Conservation (phyloP, 306 rosid species). For the Pyrus betulifolia region DNA sequence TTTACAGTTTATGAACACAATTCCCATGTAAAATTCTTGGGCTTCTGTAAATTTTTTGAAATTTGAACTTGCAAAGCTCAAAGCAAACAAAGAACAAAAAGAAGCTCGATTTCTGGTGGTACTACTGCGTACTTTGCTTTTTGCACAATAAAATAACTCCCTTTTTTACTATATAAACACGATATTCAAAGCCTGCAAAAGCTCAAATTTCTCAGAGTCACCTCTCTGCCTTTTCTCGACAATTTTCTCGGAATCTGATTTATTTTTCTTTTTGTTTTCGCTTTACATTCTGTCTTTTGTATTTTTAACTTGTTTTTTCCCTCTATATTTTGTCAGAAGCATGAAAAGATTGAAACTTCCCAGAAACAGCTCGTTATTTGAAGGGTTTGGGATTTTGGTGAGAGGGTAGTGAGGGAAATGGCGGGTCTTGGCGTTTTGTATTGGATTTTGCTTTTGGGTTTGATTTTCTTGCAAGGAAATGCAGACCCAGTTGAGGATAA, state of each 20-base stretch:
- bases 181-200: slow-evolving; percentile 38
- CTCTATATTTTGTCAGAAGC: slow-evolving; percentile 1
- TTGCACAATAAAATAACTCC: slow-evolving; percentile 18
- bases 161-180: slow-evolving; percentile 32
- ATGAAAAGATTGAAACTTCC: slow-evolving; percentile 13
- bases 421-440: slow-evolving; percentile 24
- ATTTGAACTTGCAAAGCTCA: slow-evolving; percentile 24
- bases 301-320: slow-evolving; percentile 3
- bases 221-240: slow-evolving; percentile 62
- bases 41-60: slow-evolving; percentile 15
- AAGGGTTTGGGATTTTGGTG: slow-evolving; percentile 1
- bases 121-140: slow-evolving; percentile 14
- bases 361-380: slow-evolving; percentile 45
- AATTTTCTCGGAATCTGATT: slow-evolving; percentile 50
- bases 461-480: slow-evolving; percentile 28
- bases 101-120: slow-evolving; percentile 40
- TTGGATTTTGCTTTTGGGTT: slow-evolving; percentile 34
- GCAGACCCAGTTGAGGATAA: slow-evolving; percentile 71
- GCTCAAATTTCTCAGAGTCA: slow-evolving; percentile 46
- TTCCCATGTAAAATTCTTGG: slow-evolving; percentile 16
- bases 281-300: slow-evolving; percentile 15
- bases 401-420: slow-evolving; percentile 19
- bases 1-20: not conserved
- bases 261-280: slow-evolving; percentile 16
- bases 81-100: slow-evolving; percentile 36